These are phyloP conservation scores for Gryganskiella cystojenkinii DNA, from an alignment of 192 early-diverging fungal genomes.

Conservation along the genomic window DNA sequence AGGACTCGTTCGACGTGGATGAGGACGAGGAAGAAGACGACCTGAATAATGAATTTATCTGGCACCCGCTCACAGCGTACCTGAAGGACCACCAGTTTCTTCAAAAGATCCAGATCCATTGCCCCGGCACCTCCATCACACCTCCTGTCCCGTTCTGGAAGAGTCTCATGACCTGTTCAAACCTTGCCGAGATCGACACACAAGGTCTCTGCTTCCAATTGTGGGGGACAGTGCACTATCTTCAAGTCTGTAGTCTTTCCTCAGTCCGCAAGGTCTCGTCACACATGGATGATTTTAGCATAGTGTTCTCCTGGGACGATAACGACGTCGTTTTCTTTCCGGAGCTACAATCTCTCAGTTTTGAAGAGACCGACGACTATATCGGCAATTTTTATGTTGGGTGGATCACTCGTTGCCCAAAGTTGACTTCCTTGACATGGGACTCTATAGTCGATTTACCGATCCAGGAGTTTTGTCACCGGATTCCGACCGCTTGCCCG, in stretches of 20 bases:
- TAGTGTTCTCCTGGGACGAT: too few relatives aligned
- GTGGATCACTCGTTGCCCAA: constrained; percentile 37
- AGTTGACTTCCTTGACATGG: constrained; percentile 27
- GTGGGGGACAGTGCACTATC: too few relatives aligned
- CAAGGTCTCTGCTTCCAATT: too few relatives aligned
- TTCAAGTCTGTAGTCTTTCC: too few relatives aligned
- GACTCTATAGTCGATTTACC: neutral
- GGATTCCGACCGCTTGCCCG: constrained; percentile 14
- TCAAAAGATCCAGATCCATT: too few relatives aligned
- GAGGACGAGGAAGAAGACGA: constrained; percentile 2
- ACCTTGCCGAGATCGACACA: too few relatives aligned
- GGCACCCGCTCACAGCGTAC: constrained; percentile 8
- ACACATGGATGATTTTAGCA: too few relatives aligned
- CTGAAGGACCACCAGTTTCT: too few relatives aligned
- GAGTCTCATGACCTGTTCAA: too few relatives aligned
- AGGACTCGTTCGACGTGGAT: neutral
- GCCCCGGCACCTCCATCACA: too few relatives aligned
- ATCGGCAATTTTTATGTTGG: neutral
- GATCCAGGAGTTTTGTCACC: neutral
- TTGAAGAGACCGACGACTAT: neutral
- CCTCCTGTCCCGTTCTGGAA: too few relatives aligned
- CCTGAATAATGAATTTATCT: constrained; percentile 8
- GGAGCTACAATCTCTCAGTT: constrained; percentile 29
- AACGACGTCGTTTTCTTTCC: constrained; percentile 12
- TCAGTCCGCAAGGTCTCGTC: too few relatives aligned